Percentiles rank a stretch among this genome's conserved stretches.
These are phyloP conservation scores for Cladosporium halotolerans DNA, from an alignment of 2,329 filamentous ascomycete genomes.

Conservation along the genomic window DNA sequence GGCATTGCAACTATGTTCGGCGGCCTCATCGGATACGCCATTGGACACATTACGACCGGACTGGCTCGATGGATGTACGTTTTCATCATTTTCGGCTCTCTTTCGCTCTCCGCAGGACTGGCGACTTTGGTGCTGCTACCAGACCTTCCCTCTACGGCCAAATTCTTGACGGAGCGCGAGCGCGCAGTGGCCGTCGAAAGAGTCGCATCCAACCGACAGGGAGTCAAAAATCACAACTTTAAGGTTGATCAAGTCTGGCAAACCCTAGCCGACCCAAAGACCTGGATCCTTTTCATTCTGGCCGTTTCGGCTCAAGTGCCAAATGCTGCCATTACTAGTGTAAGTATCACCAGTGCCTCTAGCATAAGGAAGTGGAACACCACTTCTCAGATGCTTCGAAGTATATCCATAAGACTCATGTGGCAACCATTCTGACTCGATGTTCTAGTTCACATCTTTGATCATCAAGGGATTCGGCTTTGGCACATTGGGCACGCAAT, in stretches of 20 bases:
- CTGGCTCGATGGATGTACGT: constrained; percentile 51
- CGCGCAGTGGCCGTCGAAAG: constrained; percentile 47
- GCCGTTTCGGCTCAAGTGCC: constrained; percentile 50
- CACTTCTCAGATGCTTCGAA: background rate
- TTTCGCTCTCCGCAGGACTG: constrained; percentile 34
- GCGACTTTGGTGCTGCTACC: constrained; percentile 36
- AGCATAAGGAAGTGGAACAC: background rate
- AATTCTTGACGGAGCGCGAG: constrained; percentile 38
- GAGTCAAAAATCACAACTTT: constrained; percentile 48
- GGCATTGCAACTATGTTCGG: constrained; percentile 58
- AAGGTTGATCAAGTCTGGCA: constrained; percentile 39
- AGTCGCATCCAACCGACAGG: constrained; percentile 46
- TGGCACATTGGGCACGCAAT: constrained; percentile 47
- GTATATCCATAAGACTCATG: background rate
- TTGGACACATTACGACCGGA: constrained; percentile 52
- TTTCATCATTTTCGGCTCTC: constrained; percentile 49
- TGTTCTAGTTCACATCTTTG: constrained; percentile 36
- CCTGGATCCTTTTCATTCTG: constrained; percentile 53
- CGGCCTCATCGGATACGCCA: constrained; percentile 52
- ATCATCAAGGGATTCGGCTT: constrained; percentile 45
- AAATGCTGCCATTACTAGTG: constrained; percentile 50
- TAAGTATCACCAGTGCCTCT: constrained; percentile 15
- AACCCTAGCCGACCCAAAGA: constrained; percentile 49
- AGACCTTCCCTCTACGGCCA: constrained; percentile 40
- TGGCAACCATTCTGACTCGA: background rate